phyloP scores from a whole-genome alignment of 2,329 filamentous ascomycete genomes.

The Aspergillus fischeri region DNA sequence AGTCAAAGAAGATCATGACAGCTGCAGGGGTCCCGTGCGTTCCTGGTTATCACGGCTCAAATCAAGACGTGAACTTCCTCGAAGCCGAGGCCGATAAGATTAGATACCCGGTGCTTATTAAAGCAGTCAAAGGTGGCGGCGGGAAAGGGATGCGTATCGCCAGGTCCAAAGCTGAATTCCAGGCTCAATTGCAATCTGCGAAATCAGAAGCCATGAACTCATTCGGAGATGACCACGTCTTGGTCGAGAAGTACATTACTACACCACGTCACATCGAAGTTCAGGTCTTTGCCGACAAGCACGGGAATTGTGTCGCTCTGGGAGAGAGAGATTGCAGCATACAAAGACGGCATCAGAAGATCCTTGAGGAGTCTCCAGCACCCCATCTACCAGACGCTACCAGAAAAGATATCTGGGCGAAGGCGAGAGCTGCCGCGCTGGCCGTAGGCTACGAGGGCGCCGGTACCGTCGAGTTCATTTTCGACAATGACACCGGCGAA shows the following conservation, averaged over 20 bases:
- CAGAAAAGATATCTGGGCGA: slow-evolving; percentile 62
- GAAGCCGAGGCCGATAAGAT: slow-evolving; percentile 70
- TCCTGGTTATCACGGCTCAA: slow-evolving; percentile 85
- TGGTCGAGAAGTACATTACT: slow-evolving; percentile 66
- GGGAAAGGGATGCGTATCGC: slow-evolving; percentile 69
- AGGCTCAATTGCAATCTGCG: slow-evolving; percentile 58
- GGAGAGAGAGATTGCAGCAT: slow-evolving; percentile 65
- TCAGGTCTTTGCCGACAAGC: slow-evolving; percentile 62
- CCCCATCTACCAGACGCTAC: slow-evolving; percentile 57
- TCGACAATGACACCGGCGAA: slow-evolving; percentile 62
- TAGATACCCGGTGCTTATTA: slow-evolving; percentile 61
- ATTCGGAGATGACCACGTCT: slow-evolving; percentile 63
- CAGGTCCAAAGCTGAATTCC: slow-evolving; percentile 54
- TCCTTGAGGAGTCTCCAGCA: slow-evolving; percentile 62
- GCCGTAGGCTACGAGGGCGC: slow-evolving; percentile 64
- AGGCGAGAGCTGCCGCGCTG: slow-evolving; percentile 59
- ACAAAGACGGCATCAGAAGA: slow-evolving; percentile 63
- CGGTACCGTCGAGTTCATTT: slow-evolving; percentile 66
- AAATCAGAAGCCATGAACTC: slow-evolving; percentile 62
- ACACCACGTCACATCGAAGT: slow-evolving; percentile 65
- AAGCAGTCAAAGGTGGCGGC: slow-evolving; percentile 61
- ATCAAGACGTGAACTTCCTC: slow-evolving; percentile 65
- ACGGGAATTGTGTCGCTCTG: slow-evolving; percentile 61
- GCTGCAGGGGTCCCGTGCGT: slow-evolving; percentile 93
- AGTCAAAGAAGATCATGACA: slow-evolving; percentile 95